A percentile compares a stretch with the other conserved stretches of the same genome.
phyloP scores from a whole-genome alignment of 768 basidiomycete genomes.

The Mycena metata region DNA sequence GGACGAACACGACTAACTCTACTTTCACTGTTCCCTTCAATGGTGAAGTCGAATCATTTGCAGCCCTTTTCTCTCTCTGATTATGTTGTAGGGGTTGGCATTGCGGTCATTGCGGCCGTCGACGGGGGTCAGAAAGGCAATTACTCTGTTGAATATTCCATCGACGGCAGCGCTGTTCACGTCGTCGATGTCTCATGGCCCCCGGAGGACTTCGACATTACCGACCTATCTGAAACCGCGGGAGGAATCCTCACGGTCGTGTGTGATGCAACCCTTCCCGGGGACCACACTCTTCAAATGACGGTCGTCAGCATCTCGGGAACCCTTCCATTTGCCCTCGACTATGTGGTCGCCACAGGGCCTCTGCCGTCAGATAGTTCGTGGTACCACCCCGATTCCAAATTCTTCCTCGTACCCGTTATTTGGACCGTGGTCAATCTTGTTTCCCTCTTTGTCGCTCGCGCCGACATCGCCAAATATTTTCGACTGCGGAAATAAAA shows the following conservation, averaged over 20 bases:
- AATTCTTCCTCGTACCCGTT: not conserved
- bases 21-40: slow-evolving; percentile 7
- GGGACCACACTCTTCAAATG: slow-evolving; percentile 9
- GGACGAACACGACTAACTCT: slow-evolving; percentile 5
- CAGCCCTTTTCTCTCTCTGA: not conserved
- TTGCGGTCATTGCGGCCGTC: not conserved
- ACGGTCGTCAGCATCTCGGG: not conserved
- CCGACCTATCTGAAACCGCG: slow-evolving; percentile 4
- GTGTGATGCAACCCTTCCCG: slow-evolving; percentile 10
- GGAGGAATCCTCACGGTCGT: slow-evolving; percentile 12
- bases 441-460: not conserved
- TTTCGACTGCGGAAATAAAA: not conserved
- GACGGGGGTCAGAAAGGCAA: slow-evolving; percentile 4
- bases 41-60: not conserved
- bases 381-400: slow-evolving; percentile 9
- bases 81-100: slow-evolving; percentile 3
- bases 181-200: slow-evolving; percentile 17
- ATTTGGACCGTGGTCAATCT: not conserved
- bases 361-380: not conserved
- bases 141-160: slow-evolving; percentile 14
- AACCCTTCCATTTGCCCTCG: not conserved
- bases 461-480: not conserved
- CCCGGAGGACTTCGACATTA: not conserved
- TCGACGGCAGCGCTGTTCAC: slow-evolving; percentile 11
- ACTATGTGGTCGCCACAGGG: slow-evolving; percentile 13